These are phyloP conservation scores for Betula pendula DNA, from an alignment of 306 rosid species.

Conservation along the genomic window DNA sequence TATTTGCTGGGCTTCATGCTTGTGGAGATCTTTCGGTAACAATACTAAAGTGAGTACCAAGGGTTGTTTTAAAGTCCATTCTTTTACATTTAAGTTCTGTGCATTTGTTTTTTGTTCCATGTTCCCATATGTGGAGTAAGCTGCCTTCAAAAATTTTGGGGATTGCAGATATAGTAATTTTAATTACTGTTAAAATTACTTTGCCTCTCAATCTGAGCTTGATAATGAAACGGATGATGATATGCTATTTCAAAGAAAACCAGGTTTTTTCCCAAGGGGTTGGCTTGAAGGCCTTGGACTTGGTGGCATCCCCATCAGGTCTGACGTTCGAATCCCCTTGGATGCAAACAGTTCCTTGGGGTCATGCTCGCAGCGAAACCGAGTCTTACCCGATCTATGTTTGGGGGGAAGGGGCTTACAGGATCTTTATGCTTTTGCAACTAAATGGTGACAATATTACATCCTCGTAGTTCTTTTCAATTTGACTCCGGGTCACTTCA, in stretches of 20 bases:
- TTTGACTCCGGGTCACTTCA: not conserved
- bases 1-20: constrained; percentile 98
- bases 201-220: not conserved
- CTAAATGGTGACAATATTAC: not conserved
- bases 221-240: not conserved
- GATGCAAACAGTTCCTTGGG: no score
- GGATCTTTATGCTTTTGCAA: not conserved
- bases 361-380: no score
- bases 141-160: not conserved
- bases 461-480: not conserved
- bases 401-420: not conserved
- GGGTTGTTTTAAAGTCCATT: constrained; percentile 16
- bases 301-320: no score
- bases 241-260: not conserved
- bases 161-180: not conserved
- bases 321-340: no score
- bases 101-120: not conserved
- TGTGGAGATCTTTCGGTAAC: constrained; percentile 95
- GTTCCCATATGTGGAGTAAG: not conserved
- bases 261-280: no score
- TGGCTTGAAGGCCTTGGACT: no score
- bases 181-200: not conserved
- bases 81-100: constrained; percentile 5
- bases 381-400: no score
- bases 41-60: constrained; percentile 74